Conservation (phyloP, 2,329 filamentous ascomycete genomes). For the Aspergillus quadricinctus region DNA sequence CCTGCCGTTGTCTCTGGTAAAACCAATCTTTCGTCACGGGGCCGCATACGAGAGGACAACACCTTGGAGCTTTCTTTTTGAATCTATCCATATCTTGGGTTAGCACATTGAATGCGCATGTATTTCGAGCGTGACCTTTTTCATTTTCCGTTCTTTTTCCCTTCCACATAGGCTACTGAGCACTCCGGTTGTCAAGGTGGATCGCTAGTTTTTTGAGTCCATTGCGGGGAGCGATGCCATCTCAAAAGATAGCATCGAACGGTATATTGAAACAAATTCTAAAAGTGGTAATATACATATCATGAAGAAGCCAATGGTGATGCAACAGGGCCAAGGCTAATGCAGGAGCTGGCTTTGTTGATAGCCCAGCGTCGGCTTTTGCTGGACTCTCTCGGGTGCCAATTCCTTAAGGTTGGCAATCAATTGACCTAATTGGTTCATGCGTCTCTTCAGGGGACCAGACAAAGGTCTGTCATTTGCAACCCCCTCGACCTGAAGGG, state of each 20-base stretch:
- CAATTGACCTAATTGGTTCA: slow-evolving; percentile 49
- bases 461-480: slow-evolving; percentile 21
- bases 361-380: slow-evolving; percentile 18
- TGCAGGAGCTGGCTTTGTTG: slow-evolving; percentile 15
- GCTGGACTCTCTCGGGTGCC: slow-evolving; percentile 14
- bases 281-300: slow-evolving; percentile 22
- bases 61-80: slow-evolving; percentile 55
- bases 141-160: background rate
- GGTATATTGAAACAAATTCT: slow-evolving; percentile 15
- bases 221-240: background rate
- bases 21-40: slow-evolving; percentile 59
- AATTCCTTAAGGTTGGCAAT: slow-evolving; percentile 32
- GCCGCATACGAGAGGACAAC: slow-evolving; percentile 65
- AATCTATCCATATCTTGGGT: slow-evolving; percentile 1
- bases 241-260: slow-evolving; percentile 13
- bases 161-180: background rate
- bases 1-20: slow-evolving; percentile 68
- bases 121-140: background rate
- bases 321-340: slow-evolving; percentile 2
- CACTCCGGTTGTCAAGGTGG: background rate
- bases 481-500: slow-evolving; percentile 32
- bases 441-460: slow-evolving; percentile 18
- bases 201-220: background rate
- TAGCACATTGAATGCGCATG: background rate
- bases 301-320: background rate